Evolutionary conservation across 495 filamentous ascomycete genomes (phyloP), one percentile per base, ranked within the genome.

Genomic region (Hypoxylon crocopeplum): DNA sequence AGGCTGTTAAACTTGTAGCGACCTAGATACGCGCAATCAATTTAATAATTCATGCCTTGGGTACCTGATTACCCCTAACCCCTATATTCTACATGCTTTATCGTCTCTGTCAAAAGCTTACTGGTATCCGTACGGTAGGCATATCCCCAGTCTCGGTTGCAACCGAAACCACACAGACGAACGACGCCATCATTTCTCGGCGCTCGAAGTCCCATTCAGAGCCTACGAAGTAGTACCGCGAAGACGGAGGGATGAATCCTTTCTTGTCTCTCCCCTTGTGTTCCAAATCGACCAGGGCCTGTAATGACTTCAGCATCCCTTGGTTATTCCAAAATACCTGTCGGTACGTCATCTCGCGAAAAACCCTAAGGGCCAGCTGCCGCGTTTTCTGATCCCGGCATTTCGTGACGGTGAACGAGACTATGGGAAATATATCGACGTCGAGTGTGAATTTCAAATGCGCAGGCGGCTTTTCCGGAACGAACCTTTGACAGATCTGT

Each of bases 251-350:
- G 21, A 68, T 46, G 15, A 62, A 62, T n/a, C 56, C 61, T 8
- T 16, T 54, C 22, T 34, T 52, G 8, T 60, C 60, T 41, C 59
- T 58, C 8, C 56, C 64, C 15, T 44, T 45, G 1, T 65, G 20
- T 34, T 68, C 61, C 24, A 65, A 49, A 36, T 59, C 44, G 19
- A 50, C 49, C 19, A 68, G 56, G 12, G 44, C 56, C 13, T 56
- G 36, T 13, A 61, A 27, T 41, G 56, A 58, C 8, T 56, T 54
- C 4, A 60, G 12, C 56, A 68, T 44, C 11, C 50, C 61, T 27
- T 39, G 19, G 22, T 61, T 68, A 7, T 60, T 56, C 65, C 65
- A 68, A 3, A 64, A 45, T 0, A 56, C 56, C 19, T 68, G 60
- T 11, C 48, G 56, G 0, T 56, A 38, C 16, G 60, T 62, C 48